Conservation (phyloP, 2,329 filamentous ascomycete species). For the Venturiaceae sp. region DNA sequence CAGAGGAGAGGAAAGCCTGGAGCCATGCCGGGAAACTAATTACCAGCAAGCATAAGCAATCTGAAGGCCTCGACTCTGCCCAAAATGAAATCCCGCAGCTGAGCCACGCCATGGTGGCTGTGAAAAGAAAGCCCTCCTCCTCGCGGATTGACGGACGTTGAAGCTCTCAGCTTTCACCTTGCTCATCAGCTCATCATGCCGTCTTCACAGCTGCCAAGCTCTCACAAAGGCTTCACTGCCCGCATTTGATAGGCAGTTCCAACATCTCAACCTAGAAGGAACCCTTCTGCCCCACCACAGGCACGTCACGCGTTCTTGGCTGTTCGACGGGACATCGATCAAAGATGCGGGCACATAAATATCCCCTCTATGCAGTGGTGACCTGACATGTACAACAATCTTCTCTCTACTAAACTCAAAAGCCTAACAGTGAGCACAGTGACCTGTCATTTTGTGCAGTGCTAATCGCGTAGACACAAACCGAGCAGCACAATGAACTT, state of each 20-base stretch:
- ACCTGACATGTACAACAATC: background rate
- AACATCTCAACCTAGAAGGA: background rate
- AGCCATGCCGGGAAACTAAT: too few relatives aligned
- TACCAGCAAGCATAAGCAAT: too few relatives aligned
- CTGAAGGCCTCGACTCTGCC: too few relatives aligned
- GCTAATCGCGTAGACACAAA: too few relatives aligned
- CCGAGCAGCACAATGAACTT: conserved; percentile 2
- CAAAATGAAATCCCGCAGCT: background rate
- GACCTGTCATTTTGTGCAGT: too few relatives aligned
- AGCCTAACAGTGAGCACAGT: too few relatives aligned
- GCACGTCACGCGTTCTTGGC: background rate
- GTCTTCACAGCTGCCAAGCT: background rate
- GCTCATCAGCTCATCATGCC: background rate
- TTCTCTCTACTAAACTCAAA: background rate
- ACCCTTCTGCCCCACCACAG: background rate
- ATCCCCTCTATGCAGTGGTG: background rate
- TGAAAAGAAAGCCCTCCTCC: too few relatives aligned
- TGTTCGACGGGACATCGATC: background rate
- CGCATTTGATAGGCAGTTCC: background rate
- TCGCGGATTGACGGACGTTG: background rate
- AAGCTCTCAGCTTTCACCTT: background rate
- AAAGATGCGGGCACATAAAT: background rate
- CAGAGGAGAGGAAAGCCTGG: too few relatives aligned
- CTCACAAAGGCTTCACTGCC: background rate
- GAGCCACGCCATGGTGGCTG: background rate